Conservation (phyloP, 495 filamentous ascomycete species). For the Lophiostoma macrostomum region DNA sequence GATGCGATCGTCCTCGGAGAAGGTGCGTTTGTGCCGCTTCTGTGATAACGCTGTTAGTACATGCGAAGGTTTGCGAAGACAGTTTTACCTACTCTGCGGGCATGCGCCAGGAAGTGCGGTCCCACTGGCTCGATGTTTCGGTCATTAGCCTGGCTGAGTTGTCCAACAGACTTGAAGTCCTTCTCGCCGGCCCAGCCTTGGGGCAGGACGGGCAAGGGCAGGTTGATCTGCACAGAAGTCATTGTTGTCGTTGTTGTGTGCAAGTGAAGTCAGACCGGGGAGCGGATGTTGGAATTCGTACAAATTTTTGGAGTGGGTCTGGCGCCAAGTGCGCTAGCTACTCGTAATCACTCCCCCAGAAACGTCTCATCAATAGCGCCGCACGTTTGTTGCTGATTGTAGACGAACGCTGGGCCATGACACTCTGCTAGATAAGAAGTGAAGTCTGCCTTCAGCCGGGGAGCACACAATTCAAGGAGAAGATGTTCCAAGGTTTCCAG, state of each 20-base stretch:
- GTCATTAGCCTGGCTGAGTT: constrained; percentile 65
- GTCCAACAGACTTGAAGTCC: constrained; percentile 79
- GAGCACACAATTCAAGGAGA: constrained; percentile 5
- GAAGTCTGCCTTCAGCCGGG: background rate
- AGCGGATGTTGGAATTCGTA: no score
- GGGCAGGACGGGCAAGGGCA: constrained; percentile 76
- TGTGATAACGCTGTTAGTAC: constrained; percentile 38
- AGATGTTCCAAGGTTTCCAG: constrained; percentile 34
- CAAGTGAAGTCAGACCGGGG: constrained; percentile 1
- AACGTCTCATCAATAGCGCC: constrained; percentile 16
- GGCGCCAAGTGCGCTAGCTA: no score
- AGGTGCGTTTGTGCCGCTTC: constrained; percentile 92
- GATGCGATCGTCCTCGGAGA: constrained; percentile 97
- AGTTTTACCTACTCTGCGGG: constrained; percentile 66
- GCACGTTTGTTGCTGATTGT: no score
- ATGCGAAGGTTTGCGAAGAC: constrained; percentile 15
- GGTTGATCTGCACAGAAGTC: constrained; percentile 80
- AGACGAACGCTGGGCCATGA: constrained; percentile 1
- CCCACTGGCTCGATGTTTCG: constrained; percentile 92
- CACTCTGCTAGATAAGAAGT: background rate
- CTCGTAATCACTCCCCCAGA: background rate
- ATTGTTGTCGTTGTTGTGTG: constrained; percentile 53
- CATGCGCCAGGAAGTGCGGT: constrained; percentile 95
- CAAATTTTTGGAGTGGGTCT: no score
- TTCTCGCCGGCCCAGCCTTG: constrained; percentile 83